Percentiles rank a stretch among this genome's conserved stretches.
Conservation (phyloP, 257 asterid genomes). For the Solanum lycopersicoides region DNA sequence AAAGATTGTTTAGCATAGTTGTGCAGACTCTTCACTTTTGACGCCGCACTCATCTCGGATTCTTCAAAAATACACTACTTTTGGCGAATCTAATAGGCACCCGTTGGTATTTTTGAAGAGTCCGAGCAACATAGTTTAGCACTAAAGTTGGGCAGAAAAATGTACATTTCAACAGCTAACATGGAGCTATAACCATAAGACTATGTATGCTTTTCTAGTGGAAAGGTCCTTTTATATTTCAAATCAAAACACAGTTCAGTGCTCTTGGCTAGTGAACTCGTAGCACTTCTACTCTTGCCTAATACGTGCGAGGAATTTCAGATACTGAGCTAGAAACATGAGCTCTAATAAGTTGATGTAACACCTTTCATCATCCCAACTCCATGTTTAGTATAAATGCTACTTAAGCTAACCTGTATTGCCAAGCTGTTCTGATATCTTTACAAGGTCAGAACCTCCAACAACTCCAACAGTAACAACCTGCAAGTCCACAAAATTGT, state of each 20-base stretch:
- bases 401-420: slow-evolving; percentile 38
- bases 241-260: neutral
- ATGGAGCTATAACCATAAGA: neutral
- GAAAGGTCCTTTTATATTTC: neutral
- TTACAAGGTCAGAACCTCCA: slow-evolving; percentile 94
- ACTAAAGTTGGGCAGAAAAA: neutral
- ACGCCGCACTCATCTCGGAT: too few relatives aligned
- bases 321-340: too few relatives aligned
- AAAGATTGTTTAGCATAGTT: neutral
- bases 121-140: too few relatives aligned
- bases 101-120: too few relatives aligned
- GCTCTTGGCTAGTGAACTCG: neutral
- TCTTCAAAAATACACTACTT: too few relatives aligned
- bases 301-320: neutral
- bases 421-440: slow-evolving; percentile 96
- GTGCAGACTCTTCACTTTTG: too few relatives aligned
- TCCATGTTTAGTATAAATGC: neutral
- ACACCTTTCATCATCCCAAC: neutral
- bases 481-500: slow-evolving; percentile 21
- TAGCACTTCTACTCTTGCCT: neutral
- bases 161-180: neutral
- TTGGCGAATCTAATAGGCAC: too few relatives aligned
- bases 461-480: slow-evolving; percentile 80
- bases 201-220: neutral
- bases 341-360: neutral